These are phyloP conservation scores for Pelargonium cotyledonis DNA, from an alignment of 441 rosid species.

Conservation along the genomic window DNA sequence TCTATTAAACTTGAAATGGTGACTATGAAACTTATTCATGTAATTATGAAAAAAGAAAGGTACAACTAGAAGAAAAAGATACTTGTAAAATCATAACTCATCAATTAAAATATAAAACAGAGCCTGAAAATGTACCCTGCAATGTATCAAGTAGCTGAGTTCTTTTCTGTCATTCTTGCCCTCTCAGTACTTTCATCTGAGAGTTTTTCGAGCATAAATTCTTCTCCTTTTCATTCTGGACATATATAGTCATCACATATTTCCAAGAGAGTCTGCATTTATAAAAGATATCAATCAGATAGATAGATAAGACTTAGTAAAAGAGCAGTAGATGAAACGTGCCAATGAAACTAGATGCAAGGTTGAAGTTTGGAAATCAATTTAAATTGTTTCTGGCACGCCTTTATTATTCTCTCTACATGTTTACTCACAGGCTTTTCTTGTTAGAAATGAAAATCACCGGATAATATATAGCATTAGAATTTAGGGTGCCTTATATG, in stretches of 20 bases:
- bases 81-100: background rate
- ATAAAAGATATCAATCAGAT: background rate
- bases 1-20: background rate
- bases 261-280: background rate
- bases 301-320: background rate
- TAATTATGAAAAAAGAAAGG: background rate
- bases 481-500: background rate
- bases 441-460: background rate
- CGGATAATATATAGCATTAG: background rate
- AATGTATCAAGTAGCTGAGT: conserved; percentile 84
- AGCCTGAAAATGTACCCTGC: background rate
- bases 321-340: background rate
- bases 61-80: background rate
- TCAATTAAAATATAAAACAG: background rate
- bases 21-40: background rate
- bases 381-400: background rate
- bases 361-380: background rate
- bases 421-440: background rate
- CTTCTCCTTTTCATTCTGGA: conserved; percentile 85
- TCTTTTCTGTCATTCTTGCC: conserved; percentile 68
- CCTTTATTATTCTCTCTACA: background rate
- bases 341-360: background rate
- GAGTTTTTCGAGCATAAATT: conserved; percentile 68
- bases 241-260: conserved; percentile 30
- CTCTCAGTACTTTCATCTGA: conserved; percentile 64